Evolutionary conservation across 768 basidiomycete genomes (phyloP).

Genomic region (Cyclocybe aegerita): DNA sequence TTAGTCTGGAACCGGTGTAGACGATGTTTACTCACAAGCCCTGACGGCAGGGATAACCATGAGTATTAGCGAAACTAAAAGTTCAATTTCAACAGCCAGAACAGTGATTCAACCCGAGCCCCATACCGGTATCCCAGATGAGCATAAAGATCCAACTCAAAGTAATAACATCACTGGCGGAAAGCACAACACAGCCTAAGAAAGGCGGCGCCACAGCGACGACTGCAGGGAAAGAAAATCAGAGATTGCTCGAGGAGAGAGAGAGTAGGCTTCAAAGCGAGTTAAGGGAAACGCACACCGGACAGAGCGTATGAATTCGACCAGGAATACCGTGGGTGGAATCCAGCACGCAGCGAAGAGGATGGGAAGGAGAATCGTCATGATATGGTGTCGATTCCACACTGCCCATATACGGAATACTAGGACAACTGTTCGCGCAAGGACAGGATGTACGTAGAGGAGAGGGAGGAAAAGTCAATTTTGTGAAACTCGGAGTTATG

Average conservation of each 20-base stretch:
- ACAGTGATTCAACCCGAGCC: no score
- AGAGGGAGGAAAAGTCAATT: background rate
- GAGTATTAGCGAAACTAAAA: slow-evolving; percentile 9
- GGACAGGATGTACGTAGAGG: background rate
- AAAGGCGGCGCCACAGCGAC: background rate
- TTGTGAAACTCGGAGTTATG: background rate
- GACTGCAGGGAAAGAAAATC: background rate
- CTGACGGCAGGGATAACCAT: slow-evolving; percentile 10
- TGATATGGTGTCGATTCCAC: slow-evolving; percentile 13
- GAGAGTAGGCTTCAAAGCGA: no score
- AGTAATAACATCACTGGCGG: slow-evolving; percentile 5
- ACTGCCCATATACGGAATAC: slow-evolving; percentile 21
- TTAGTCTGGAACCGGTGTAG: no score
- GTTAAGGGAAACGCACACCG: slow-evolving; percentile 3
- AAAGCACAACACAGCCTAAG: slow-evolving; percentile 7
- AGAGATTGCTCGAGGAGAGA: background rate
- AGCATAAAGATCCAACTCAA: slow-evolving; percentile 9
- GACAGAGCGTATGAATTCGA: slow-evolving; percentile 5
- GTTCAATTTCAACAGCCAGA: background rate
- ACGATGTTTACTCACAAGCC: slow-evolving; percentile 2
- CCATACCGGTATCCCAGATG: slow-evolving; percentile 13
- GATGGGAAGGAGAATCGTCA: slow-evolving; percentile 9
- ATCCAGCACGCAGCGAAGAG: slow-evolving; percentile 11
- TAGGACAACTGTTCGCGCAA: slow-evolving; percentile 16
- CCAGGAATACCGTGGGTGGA: slow-evolving; percentile 5